These are phyloP conservation scores for Fusarium redolens DNA, from an alignment of 2,329 filamentous ascomycete genomes.

Conservation along the genomic window DNA sequence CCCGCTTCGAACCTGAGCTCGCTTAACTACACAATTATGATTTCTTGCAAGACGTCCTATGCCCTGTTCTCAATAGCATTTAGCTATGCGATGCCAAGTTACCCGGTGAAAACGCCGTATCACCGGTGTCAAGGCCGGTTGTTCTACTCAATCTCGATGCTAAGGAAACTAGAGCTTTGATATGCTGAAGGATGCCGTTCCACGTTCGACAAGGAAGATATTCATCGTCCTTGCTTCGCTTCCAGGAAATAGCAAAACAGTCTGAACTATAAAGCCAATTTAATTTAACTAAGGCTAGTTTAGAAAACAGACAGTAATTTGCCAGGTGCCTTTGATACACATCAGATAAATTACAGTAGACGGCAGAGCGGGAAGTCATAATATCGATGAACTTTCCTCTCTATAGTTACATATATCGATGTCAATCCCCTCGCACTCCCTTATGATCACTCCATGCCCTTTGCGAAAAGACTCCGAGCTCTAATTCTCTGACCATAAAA, in stretches of 20 bases:
- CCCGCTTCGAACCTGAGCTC: no score
- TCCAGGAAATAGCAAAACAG: neutral
- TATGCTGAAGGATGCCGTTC: no score
- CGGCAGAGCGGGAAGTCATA: neutral
- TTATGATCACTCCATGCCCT: neutral
- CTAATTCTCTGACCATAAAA: constrained; percentile 73
- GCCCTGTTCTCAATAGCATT: neutral
- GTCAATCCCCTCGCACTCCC: neutral
- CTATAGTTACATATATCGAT: neutral
- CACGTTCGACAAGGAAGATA: neutral
- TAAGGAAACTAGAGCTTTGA: neutral
- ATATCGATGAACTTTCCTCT: neutral
- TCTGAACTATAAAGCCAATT: neutral
- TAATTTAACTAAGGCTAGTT: accelerated
- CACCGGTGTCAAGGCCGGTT: neutral
- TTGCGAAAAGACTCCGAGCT: constrained; percentile 70
- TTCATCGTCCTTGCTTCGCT: neutral
- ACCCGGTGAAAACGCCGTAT: neutral
- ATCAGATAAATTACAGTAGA: neutral
- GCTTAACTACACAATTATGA: neutral
- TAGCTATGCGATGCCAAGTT: no score
- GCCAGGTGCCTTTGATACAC: neutral
- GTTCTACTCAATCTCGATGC: neutral
- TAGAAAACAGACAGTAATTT: neutral
- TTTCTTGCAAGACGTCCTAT: neutral